These are phyloP conservation scores for Fusarium austroafricanum DNA, from an alignment of 2,329 filamentous ascomycete genomes.

Conservation along the genomic window DNA sequence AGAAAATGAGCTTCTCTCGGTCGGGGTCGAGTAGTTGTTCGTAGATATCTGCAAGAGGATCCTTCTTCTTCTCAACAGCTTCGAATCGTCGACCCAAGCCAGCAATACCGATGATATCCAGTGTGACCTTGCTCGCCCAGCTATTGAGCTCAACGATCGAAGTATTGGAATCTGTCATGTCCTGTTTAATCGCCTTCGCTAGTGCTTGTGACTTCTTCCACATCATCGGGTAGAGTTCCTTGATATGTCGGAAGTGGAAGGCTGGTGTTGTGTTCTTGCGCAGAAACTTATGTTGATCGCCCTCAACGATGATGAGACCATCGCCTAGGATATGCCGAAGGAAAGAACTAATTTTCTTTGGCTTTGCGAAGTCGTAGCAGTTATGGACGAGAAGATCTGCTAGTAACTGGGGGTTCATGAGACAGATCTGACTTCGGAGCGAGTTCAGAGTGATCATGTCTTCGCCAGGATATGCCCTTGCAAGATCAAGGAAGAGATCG, in stretches of 20 bases:
- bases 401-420: constrained; percentile 42
- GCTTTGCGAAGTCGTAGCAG: constrained; percentile 67
- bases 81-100: constrained; percentile 67
- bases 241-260: constrained; percentile 76
- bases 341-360: constrained; percentile 58
- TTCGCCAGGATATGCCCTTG: constrained; percentile 40
- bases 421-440: constrained; percentile 30
- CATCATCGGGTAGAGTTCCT: constrained; percentile 76
- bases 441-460: constrained; percentile 40
- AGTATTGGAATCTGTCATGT: constrained; percentile 41
- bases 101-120: constrained; percentile 71
- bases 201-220: constrained; percentile 65
- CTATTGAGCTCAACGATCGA: constrained; percentile 52
- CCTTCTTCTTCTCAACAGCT: constrained; percentile 51
- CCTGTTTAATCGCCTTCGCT: constrained; percentile 56
- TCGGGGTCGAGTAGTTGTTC: constrained; percentile 59
- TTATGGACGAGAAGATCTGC: constrained; percentile 46
- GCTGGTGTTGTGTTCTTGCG: constrained; percentile 76
- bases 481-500: constrained; percentile 44
- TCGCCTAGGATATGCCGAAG: constrained; percentile 66
- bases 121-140: constrained; percentile 65
- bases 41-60: constrained; percentile 59
- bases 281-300: constrained; percentile 76
- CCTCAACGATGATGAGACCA: constrained; percentile 73
- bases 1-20: constrained; percentile 57